Evolutionary conservation across 139 green algal species (phyloP).

Genomic region (Pleodorina starrii): DNA sequence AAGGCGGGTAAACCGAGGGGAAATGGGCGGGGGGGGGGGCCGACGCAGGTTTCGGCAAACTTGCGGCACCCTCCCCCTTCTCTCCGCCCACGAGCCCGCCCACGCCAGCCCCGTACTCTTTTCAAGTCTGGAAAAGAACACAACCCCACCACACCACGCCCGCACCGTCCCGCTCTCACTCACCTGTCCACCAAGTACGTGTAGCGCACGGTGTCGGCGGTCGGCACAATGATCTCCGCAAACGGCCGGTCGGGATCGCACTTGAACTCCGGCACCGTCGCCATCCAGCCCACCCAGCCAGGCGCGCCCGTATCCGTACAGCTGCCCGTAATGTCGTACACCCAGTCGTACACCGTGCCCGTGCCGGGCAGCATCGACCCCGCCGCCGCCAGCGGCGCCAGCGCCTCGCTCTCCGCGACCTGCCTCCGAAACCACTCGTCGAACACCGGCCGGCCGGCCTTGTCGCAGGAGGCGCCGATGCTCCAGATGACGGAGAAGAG

Average conservation of each 20-base stretch:
- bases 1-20: too few relatives aligned
- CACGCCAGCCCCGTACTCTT: too few relatives aligned
- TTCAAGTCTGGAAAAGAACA: too few relatives aligned
- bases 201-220: constrained; percentile 84
- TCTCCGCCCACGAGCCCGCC: too few relatives aligned
- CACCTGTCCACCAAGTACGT: constrained; percentile 77
- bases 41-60: too few relatives aligned
- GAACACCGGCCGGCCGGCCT: constrained; percentile 68
- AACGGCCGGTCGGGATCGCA: constrained; percentile 81
- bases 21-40: too few relatives aligned
- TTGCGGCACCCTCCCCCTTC: neutral
- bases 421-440: constrained; percentile 70
- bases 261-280: constrained; percentile 78
- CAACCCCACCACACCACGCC: neutral
- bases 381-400: constrained; percentile 49
- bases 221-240: constrained; percentile 85
- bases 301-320: constrained; percentile 16
- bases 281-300: constrained; percentile 84
- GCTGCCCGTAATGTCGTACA: constrained; percentile 63
- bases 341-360: constrained; percentile 76
- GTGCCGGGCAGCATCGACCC: constrained; percentile 55
- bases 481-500: constrained; percentile 86
- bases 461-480: constrained; percentile 81
- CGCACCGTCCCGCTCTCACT: neutral
- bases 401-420: constrained; percentile 28